Conservation (phyloP, 805 yeast genomes). For the Wickerhamiella domercqiae region DNA sequence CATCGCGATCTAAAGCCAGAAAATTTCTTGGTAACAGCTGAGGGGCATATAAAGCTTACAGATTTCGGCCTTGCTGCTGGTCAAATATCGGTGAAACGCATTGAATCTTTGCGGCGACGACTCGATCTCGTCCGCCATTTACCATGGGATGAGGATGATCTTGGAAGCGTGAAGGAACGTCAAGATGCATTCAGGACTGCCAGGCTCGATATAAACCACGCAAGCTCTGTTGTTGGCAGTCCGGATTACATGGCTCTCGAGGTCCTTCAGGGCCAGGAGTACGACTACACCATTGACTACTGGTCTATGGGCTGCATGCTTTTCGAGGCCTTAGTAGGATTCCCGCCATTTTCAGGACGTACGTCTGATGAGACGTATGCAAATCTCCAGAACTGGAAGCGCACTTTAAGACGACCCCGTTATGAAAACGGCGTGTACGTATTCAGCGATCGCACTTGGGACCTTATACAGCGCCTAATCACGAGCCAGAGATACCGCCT, state of each 20-base stretch:
- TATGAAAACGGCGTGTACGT: slow-evolving; percentile 83
- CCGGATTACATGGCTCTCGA: slow-evolving; percentile 99
- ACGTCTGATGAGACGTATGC: slow-evolving; percentile 89
- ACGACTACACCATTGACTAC: slow-evolving; percentile 93
- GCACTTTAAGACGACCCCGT: slow-evolving; percentile 75
- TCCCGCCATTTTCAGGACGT: slow-evolving; percentile 92
- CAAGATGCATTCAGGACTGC: slow-evolving; percentile 70
- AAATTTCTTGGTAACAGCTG: slow-evolving; percentile 74
- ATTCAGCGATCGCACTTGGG: slow-evolving; percentile 95
- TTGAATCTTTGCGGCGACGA: slow-evolving; percentile 69
- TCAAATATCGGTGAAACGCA: slow-evolving; percentile 77
- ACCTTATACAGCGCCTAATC: slow-evolving; percentile 59
- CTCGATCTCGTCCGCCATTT: slow-evolving; percentile 25
- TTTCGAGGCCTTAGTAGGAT: slow-evolving; percentile 90
- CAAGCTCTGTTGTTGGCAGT: slow-evolving; percentile 91
- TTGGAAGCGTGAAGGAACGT: slow-evolving; percentile 71
- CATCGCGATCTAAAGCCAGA: slow-evolving; percentile 96
- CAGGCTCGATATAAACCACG: slow-evolving; percentile 64
- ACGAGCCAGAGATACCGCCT: slow-evolving; percentile 65
- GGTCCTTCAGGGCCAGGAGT: slow-evolving; percentile 82
- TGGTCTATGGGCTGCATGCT: slow-evolving; percentile 98
- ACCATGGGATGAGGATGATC: slow-evolving; percentile 47
- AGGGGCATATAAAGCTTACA: slow-evolving; percentile 84
- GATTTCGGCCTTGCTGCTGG: slow-evolving; percentile 98
- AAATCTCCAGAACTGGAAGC: slow-evolving; percentile 85